phyloP scores from a whole-genome alignment of 106 monocot genomes.

The Vanilla planifolia region DNA sequence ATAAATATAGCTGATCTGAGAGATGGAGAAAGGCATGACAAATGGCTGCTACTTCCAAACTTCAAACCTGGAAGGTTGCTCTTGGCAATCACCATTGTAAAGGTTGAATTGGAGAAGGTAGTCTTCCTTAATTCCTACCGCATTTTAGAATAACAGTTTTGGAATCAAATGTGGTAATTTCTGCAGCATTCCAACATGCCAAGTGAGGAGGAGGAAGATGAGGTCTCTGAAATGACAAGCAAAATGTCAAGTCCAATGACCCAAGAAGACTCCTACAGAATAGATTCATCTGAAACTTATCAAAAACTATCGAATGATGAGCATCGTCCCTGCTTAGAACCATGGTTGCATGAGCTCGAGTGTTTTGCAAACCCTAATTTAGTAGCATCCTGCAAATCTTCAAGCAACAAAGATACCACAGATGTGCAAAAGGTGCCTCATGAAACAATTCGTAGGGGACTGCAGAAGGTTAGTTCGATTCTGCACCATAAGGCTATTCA shows the following conservation, averaged over 20 bases:
- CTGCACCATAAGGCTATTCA: background rate
- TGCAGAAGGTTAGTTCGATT: background rate
- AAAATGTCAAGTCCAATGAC: background rate
- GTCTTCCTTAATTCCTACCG: background rate
- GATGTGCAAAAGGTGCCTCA: background rate
- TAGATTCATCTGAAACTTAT: background rate
- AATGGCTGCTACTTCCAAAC: constrained; percentile 57
- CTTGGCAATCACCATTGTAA: constrained; percentile 69
- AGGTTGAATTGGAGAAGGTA: constrained; percentile 47
- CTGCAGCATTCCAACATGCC: background rate
- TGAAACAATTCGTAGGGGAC: background rate
- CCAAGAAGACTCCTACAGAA: background rate
- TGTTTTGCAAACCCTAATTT: background rate
- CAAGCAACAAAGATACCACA: background rate
- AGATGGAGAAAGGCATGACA: constrained; percentile 77
- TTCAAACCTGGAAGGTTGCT: constrained; percentile 81
- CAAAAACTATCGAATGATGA: background rate
- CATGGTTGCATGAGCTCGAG: too few species aligned
- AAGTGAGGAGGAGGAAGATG: background rate
- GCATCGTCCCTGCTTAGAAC: too few species aligned
- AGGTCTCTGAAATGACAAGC: background rate
- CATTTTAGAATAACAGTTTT: background rate
- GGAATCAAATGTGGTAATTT: background rate
- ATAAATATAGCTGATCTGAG: constrained; percentile 51
- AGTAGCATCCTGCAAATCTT: background rate